Evolutionary conservation across 2,329 filamentous ascomycete genomes (phyloP).

Genomic region (Penicillium sp.): DNA sequence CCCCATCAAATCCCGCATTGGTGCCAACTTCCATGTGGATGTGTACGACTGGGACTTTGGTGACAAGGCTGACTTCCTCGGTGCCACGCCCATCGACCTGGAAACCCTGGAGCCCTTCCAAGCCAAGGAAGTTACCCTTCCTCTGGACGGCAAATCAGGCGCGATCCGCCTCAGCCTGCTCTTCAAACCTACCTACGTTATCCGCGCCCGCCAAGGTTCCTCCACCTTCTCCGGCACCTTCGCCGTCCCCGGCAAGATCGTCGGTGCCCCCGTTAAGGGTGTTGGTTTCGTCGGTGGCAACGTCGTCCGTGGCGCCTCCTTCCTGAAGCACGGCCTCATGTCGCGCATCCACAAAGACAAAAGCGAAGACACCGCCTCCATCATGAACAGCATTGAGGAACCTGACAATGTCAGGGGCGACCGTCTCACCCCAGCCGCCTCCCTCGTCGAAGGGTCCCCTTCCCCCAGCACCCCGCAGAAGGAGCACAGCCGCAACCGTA

Average conservation of each 20-base stretch:
- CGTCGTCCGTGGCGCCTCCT: constrained; percentile 85
- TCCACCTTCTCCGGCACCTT: constrained; percentile 93
- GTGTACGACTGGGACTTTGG: constrained; percentile 97
- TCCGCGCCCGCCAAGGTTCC: constrained; percentile 79
- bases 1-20: constrained; percentile 76
- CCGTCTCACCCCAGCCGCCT: constrained; percentile 20
- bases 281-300: constrained; percentile 76
- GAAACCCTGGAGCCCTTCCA: constrained; percentile 80
- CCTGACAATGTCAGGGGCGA: constrained; percentile 14
- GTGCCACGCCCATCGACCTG: constrained; percentile 71
- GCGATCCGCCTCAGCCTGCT: constrained; percentile 77
- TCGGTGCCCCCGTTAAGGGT: constrained; percentile 94
- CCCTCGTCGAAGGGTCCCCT: constrained; percentile 30
- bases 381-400: constrained; percentile 25
- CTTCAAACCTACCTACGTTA: constrained; percentile 91
- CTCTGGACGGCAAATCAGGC: constrained; percentile 86
- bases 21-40: constrained; percentile 75
- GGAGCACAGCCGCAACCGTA: constrained; percentile 49
- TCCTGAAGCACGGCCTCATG: constrained; percentile 81
- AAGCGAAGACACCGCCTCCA: constrained; percentile 37
- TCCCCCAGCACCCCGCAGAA: constrained; percentile 28
- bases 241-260: constrained; percentile 79
- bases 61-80: constrained; percentile 89
- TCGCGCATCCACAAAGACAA: constrained; percentile 52
- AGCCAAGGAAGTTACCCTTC: constrained; percentile 69